These are phyloP conservation scores for Salvia rosmarinus DNA, from an alignment of 257 asterid species.

Conservation along the genomic window DNA sequence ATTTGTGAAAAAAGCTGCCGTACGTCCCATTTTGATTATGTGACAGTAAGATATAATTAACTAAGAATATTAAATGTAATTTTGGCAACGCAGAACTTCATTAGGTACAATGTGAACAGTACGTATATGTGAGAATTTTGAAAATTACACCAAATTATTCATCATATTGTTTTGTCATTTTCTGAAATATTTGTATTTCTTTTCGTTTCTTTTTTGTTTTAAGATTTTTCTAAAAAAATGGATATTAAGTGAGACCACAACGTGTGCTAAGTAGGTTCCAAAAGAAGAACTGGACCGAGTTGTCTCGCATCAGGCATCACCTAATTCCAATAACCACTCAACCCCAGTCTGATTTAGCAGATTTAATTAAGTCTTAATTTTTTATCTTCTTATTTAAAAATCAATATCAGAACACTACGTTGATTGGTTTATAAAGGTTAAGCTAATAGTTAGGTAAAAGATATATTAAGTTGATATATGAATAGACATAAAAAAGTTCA, in stretches of 20 bases:
- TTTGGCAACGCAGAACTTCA: background rate
- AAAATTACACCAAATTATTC: background rate
- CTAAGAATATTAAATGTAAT: background rate
- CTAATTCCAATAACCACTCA: background rate
- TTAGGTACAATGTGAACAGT: constrained; percentile 31
- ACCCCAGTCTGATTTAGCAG: background rate
- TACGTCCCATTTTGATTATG: constrained; percentile 25
- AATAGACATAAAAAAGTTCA: no score
- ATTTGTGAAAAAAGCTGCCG: constrained; percentile 33
- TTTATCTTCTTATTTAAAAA: background rate
- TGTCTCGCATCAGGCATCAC: background rate
- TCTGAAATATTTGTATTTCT: background rate
- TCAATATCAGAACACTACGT: background rate
- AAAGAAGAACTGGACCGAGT: background rate
- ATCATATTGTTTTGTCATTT: background rate
- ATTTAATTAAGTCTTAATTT: background rate
- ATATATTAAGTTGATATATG: background rate
- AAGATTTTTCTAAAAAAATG: background rate
- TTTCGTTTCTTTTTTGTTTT: background rate
- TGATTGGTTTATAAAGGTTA: background rate
- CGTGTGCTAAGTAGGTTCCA: no score
- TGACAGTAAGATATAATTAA: background rate
- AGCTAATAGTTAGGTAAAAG: background rate
- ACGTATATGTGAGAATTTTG: constrained; percentile 2
- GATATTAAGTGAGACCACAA: background rate